Base-by-base conservation (phyloP, 2,329 filamentous ascomycete genomes). In the Fonsecaea monophora region DNA sequence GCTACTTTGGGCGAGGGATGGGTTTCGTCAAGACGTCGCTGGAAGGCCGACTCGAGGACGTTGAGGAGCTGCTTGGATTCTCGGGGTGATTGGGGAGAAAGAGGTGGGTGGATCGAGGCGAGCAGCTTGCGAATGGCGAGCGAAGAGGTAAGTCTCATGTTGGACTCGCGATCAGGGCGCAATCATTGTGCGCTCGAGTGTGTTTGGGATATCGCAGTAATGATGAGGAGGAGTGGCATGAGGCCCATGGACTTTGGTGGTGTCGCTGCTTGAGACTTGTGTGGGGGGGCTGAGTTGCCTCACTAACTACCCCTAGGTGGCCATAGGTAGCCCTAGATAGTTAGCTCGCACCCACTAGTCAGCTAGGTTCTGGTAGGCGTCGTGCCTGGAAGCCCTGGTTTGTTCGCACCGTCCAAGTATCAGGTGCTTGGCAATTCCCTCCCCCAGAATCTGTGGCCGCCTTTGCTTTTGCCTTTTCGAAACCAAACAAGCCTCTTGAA, bases 41-140 rank as follows among this genome's bases (percentile, higher is more conserved):
- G 83, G 75, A 90, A 90, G 12, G 87, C 89, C 48, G 82, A 83
- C 25, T 86, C 89, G 69, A 90, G 82, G 21, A 87, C 80, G 61
- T 80, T 82, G 48, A 90, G 82, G 7, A 90, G 80, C 71, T 86
- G 83, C 68, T 86, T 80, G 15, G 85, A 87, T 73, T 90, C 86
- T 65, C 82, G 82, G 4, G 82, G 80, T 32, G 82, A 86, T 15
- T 88, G 79, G 4, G 71, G 71, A 30, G 87, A 79, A 35, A 80
- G 76, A 56, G 81, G 82, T 50, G 78, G 79, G 70, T 84, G 82
- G 48, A 90, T 81, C 74, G 84, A 87, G 32, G 82, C 80, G 10
- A 81, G 78, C 74, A 87, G 81, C 25, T 82, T 78, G 64, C 80
- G 83, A 68, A 85, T 80, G 50, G 78, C 77, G 50, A 82, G 78